Conservation (phyloP, 1,139 yeast genomes). For the Blastobotrys buckinghamii region DNA sequence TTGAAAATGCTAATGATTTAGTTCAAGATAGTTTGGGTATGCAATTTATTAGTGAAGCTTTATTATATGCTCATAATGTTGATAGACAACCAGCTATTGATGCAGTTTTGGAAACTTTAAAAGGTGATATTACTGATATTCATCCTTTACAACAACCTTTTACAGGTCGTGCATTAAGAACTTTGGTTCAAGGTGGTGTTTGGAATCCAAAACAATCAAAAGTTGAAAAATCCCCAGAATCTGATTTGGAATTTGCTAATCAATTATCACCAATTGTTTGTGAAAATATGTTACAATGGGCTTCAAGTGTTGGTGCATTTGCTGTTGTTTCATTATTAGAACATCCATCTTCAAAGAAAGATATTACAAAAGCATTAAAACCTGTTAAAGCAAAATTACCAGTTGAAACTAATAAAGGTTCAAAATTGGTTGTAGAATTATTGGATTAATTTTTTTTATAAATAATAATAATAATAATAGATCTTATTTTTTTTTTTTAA, state of each 20-base stretch:
- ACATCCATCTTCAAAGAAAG: constrained; percentile 35
- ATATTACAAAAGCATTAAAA: constrained; percentile 34
- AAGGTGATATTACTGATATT: constrained; percentile 40
- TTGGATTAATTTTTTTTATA: background rate
- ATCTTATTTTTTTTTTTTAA: background rate
- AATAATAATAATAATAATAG: background rate
- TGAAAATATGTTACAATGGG: constrained; percentile 58
- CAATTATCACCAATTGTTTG: constrained; percentile 43
- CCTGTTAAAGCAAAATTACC: constrained; percentile 32
- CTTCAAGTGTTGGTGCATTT: constrained; percentile 69
- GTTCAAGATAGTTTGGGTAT: constrained; percentile 71
- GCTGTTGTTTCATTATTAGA: constrained; percentile 53
- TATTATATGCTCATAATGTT: constrained; percentile 52
- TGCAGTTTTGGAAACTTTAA: constrained; percentile 44
- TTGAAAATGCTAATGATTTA: constrained; percentile 44
- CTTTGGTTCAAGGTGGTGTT: constrained; percentile 70
- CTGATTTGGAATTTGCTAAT: constrained; percentile 62
- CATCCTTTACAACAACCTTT: constrained; percentile 65
- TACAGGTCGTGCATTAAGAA: constrained; percentile 69
- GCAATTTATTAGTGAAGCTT: constrained; percentile 72
- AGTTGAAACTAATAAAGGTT: constrained; percentile 70
- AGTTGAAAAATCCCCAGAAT: constrained; percentile 45
- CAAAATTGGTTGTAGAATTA: constrained; percentile 48
- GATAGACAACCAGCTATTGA: constrained; percentile 49
- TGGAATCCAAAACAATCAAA: constrained; percentile 58